Evolutionary conservation across 2,329 filamentous ascomycete species (phyloP), one percentile per base, ranked within the genome.

Genomic region (Bipolaris victoriae): DNA sequence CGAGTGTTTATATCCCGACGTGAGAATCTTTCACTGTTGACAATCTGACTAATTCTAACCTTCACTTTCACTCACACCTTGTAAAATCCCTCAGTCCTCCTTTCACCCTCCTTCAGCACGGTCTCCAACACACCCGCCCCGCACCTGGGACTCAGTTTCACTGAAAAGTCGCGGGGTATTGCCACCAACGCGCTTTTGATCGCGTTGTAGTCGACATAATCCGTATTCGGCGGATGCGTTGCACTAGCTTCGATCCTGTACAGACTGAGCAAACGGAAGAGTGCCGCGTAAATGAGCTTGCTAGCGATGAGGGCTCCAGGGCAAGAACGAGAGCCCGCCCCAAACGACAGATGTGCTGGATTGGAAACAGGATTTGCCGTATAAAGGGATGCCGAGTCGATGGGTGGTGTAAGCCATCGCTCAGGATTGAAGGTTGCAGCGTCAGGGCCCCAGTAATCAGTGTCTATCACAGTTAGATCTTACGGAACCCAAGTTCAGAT

Each of bases 171-270:
- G 43, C 80, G 72, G 1, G 85, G 85, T 49, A 87, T 86, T 0
- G 85, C 85, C 11, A 87, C 84, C 33, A 87, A 63, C 0, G 84
- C 84, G 1, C 80, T 82, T 72, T 87, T 86, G 63, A 86, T 81
- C 64, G 83, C 79, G 62, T 87, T 87, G 63, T 87, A 87, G 5
- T 87, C 84, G 4, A 87, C 81, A 59, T 87, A 87, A 65, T 87
- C 84, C 0, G 84, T 86, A 61, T 86, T 87, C 0, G 84, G 85
- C 0, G 84, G 84, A 41, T 80, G 73, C 0, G 69, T 65, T 49
- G 81, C 75, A 62, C 77, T 79, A 22, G 83, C 77, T 31, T 83
- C 78, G 52, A 84, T 81, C 60, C 76, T 78, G 70, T 82, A 85
- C 7, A 77, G 76, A 3, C 77, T 75, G n/a, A 84, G 60, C 1